Evolutionary conservation across 495 filamentous ascomycete genomes (phyloP).

Genomic region (Neurospora cerealis): DNA sequence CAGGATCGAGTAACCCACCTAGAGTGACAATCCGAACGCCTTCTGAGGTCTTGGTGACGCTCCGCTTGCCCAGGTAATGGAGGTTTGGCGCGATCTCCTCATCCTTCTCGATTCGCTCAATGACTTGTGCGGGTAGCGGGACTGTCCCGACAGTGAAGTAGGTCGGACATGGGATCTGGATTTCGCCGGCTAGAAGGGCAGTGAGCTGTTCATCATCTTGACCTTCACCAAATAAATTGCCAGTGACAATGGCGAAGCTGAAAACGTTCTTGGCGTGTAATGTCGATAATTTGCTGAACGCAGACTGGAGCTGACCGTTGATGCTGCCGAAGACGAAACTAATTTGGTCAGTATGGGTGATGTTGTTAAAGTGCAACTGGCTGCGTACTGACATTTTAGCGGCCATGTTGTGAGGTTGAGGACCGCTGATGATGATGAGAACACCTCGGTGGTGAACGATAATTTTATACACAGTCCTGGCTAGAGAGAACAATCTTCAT

Average conservation of each 20-base stretch:
- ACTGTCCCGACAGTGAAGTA: conserved; percentile 74
- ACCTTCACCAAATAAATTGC: conserved; percentile 66
- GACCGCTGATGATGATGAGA: neutral
- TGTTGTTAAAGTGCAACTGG: conserved; percentile 2
- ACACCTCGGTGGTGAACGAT: neutral
- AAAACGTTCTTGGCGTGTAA: conserved; percentile 81
- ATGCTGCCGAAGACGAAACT: conserved; percentile 76
- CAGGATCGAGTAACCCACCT: conserved; percentile 55
- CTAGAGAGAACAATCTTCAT: neutral
- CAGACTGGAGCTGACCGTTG: conserved; percentile 59
- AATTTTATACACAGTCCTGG: neutral
- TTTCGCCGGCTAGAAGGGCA: conserved; percentile 57
- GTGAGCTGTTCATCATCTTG: conserved; percentile 46
- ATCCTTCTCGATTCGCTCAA: conserved; percentile 59
- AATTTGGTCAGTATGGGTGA: conserved; percentile 23
- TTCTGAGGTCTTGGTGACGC: conserved; percentile 76
- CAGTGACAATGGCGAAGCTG: conserved; percentile 69
- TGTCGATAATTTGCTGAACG: conserved; percentile 67
- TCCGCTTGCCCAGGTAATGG: conserved; percentile 77
- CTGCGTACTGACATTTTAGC: conserved; percentile 22
- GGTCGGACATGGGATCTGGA: conserved; percentile 64
- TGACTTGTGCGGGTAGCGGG: conserved; percentile 54
- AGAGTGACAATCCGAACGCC: conserved; percentile 76
- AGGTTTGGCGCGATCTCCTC: conserved; percentile 81
- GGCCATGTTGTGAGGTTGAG: conserved; percentile 10